Conservation (phyloP, 345 rosid genomes). For the Capsella bursapastoris region DNA sequence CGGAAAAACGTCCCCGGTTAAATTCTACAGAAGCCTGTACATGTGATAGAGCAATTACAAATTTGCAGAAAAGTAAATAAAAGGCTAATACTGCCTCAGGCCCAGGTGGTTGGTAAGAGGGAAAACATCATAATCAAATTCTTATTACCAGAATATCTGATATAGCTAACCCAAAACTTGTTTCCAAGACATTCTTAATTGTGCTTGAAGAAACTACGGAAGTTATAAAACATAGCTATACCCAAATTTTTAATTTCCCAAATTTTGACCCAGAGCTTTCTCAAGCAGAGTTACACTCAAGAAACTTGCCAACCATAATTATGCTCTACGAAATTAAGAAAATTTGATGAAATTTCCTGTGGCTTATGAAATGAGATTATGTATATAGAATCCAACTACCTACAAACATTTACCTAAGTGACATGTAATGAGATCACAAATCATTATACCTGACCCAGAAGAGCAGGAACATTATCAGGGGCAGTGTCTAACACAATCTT, state of each 20-base stretch:
- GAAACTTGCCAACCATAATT: constrained; percentile 7
- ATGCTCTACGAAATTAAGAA: constrained; percentile 6
- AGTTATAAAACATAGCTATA: neutral
- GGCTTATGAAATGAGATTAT: constrained; percentile 4
- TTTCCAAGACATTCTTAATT: constrained; percentile 2
- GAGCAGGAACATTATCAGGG: constrained; percentile 88
- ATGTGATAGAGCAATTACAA: constrained; percentile 30
- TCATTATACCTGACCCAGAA: constrained; percentile 85
- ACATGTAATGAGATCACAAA: neutral
- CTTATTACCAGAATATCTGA: constrained; percentile 1
- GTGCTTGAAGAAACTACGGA: constrained; percentile 7
- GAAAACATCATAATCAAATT: neutral
- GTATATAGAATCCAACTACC: constrained; percentile 9
- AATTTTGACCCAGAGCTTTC: neutral
- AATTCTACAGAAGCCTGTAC: constrained; percentile 94
- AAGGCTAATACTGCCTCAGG: constrained; percentile 15
- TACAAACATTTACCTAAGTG: neutral
- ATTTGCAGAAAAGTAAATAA: constrained; percentile 18
- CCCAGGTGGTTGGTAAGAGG: constrained; percentile 19
- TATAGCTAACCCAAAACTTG: constrained; percentile 12
- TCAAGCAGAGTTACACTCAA: constrained; percentile 13
- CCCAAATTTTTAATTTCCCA: neutral
- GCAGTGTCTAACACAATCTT: constrained; percentile 81
- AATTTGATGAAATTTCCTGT: neutral
- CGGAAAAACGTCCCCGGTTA: constrained; percentile 74